Base-by-base conservation (phyloP, 139 green algal genomes). In the Ulvella scutata region DNA sequence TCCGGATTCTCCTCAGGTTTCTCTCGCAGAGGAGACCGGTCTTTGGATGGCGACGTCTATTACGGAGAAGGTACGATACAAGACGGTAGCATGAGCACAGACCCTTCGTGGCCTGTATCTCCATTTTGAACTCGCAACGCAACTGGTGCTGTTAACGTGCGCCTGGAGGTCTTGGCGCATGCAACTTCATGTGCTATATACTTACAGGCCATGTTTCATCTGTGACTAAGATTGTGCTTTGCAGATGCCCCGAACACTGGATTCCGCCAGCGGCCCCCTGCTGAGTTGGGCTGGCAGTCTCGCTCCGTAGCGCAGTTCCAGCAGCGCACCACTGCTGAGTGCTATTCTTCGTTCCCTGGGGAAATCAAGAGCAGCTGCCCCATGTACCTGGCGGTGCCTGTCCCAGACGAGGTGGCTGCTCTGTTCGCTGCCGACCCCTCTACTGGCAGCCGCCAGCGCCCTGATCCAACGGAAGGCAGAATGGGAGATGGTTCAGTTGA, bases 341-440 rank as follows among this genome's bases (percentile, higher is more conserved):
- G 51, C 51, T 67, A 67, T 26, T 36, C 31, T 26, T 13, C 9
- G n/a, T 67, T 67, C 51, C 51, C 51, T 6, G 51, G 51, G 0
- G 51, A 67, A 26, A 26, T 67, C 51, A 67, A 67, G 51, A 67
- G 51, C 51, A 67, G 51, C 51, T 67, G 51, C 51, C 51, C 51
- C 0, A 26, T 67, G 51, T 36, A 36, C 51, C 9, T 34, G 51
- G 33, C n/a, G n/a, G n/a, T 67, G n/a, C n/a, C 31, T 26, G 6
- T 67, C 13, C 51, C 51, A 6, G n/a, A n/a, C n/a, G n/a, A n/a
- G n/a, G n/a, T n/a, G n/a, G 20, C 20, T 26, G 51, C 6, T 13
- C n/a, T 36, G n/a, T 6, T 36, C 0, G 31, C 33, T 23, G 9
- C 51, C 0, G 51, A 67, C 51, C 51, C 51, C 6, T 36, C n/a